Evolutionary conservation across 2,329 filamentous ascomycete genomes (phyloP).

Genomic region (Tympanopsis confertula): DNA sequence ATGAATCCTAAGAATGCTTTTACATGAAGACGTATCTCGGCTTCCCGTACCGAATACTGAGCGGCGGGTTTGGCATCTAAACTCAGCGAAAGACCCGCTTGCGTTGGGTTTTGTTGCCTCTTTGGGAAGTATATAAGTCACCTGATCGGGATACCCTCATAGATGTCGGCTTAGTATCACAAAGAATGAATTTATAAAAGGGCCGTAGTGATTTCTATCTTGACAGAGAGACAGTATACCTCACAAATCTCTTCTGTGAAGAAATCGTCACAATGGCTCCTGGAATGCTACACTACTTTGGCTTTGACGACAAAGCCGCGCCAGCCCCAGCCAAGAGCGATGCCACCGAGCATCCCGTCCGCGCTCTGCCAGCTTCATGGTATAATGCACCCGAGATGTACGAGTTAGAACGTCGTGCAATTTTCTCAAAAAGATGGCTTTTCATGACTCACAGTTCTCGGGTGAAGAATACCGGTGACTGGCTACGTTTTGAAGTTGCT

Average conservation of each 20-base stretch:
- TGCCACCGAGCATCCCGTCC: not conserved
- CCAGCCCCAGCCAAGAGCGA: not conserved
- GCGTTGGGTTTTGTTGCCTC: too few species aligned
- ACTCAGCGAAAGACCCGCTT: too few species aligned
- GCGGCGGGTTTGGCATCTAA: too few species aligned
- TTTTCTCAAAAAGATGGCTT: conserved; percentile 27
- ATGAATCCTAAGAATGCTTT: too few species aligned
- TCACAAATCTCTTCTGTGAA: not conserved
- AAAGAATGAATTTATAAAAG: too few species aligned
- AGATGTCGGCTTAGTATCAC: too few species aligned
- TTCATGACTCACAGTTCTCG: conserved; percentile 27
- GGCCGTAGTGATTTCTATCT: too few species aligned
- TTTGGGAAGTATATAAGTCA: too few species aligned
- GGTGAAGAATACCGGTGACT: conserved; percentile 29
- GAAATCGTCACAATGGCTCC: not conserved
- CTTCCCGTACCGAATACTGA: too few species aligned
- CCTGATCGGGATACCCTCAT: too few species aligned
- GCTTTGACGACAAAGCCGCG: not conserved
- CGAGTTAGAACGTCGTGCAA: conserved; percentile 26
- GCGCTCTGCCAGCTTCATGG: conserved; percentile 23
- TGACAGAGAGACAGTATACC: too few species aligned
- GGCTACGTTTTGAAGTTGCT: conserved; percentile 30
- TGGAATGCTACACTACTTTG: not conserved
- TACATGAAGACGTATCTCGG: too few species aligned
- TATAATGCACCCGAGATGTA: conserved; percentile 20